A percentile compares a stretch with the other conserved stretches of the same genome.
These are phyloP conservation scores for Medicago lupulina DNA, from an alignment of 306 rosid genomes.

Conservation along the genomic window DNA sequence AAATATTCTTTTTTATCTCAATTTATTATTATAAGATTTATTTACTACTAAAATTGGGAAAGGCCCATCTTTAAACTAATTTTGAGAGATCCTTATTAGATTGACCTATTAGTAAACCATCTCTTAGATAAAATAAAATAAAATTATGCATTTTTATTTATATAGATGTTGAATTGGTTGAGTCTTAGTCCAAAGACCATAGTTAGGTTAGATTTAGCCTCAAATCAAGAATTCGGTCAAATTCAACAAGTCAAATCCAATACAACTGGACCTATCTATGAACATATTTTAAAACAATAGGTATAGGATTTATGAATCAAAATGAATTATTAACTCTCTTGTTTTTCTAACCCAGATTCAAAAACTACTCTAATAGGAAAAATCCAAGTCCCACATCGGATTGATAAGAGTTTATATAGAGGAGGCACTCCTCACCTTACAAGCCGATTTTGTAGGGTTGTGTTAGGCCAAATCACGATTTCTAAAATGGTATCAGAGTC, in stretches of 20 bases:
- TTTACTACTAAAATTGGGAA: no score
- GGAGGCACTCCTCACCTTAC: no score
- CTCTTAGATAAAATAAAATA: no score
- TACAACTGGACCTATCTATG: conserved; percentile 6
- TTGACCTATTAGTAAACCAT: background rate
- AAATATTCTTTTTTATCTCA: no score
- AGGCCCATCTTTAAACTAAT: no score
- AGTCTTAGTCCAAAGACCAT: background rate
- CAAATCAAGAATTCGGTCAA: background rate
- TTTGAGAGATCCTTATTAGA: no score
- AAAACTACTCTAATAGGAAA: background rate
- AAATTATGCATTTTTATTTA: background rate
- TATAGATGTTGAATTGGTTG: background rate
- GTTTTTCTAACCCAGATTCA: background rate
- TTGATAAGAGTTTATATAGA: no score
- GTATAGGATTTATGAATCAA: background rate
- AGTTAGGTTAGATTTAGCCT: conserved; percentile 5
- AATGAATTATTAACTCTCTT: background rate
- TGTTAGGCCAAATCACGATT: no score
- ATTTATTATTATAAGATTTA: no score
- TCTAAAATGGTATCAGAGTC: no score
- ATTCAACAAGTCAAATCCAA: conserved; percentile 1
- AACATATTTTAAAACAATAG: conserved; percentile 7
- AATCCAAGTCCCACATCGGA: no score
- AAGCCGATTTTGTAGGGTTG: no score